A percentile compares a stretch with the other conserved stretches of the same genome.
Conservation (phyloP, 495 filamentous ascomycete genomes). For the Acidiella bohemica region DNA sequence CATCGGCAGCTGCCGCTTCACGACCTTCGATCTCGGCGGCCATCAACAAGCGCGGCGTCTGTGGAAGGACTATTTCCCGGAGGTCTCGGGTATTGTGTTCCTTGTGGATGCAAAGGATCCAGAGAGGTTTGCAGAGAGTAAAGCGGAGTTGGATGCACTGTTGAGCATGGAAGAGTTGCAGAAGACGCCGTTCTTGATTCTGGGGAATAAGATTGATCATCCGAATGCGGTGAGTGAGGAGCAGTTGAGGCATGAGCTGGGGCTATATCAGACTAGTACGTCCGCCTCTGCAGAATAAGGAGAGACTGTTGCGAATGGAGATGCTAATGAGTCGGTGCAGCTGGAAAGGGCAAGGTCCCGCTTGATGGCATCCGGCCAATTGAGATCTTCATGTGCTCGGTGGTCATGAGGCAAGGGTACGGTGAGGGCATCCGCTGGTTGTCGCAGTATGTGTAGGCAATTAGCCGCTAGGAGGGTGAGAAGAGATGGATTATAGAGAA, state of each 20-base stretch:
- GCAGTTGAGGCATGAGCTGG: conserved; percentile 76
- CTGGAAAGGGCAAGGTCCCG: conserved; percentile 93
- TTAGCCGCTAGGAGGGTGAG: too few relatives aligned
- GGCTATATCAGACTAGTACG: conserved; percentile 67
- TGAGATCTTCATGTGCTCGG: conserved; percentile 98
- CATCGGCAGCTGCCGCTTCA: conserved; percentile 76
- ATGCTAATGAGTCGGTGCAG: conserved; percentile 25
- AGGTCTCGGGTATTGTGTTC: conserved; percentile 95
- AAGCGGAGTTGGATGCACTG: conserved; percentile 89
- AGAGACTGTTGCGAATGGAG: not conserved
- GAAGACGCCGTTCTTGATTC: conserved; percentile 87
- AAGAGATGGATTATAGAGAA: too few relatives aligned
- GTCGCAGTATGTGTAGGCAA: conserved; percentile 20
- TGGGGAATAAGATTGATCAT: conserved; percentile 99
- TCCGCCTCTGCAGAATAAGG: not conserved
- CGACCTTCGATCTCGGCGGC: conserved; percentile 92
- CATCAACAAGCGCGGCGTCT: conserved; percentile 95
- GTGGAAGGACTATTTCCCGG: conserved; percentile 96
- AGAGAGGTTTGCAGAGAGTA: conserved; percentile 84
- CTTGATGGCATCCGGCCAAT: conserved; percentile 90
- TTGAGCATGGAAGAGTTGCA: conserved; percentile 79
- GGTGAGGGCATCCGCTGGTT: conserved; percentile 65
- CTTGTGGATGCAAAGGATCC: conserved; percentile 94
- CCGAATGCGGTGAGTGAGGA: conserved; percentile 90
- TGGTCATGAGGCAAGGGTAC: conserved; percentile 92